Base-by-base conservation (phyloP, 176 grass and related monocot genomes). In the Ensete ventricosum region DNA sequence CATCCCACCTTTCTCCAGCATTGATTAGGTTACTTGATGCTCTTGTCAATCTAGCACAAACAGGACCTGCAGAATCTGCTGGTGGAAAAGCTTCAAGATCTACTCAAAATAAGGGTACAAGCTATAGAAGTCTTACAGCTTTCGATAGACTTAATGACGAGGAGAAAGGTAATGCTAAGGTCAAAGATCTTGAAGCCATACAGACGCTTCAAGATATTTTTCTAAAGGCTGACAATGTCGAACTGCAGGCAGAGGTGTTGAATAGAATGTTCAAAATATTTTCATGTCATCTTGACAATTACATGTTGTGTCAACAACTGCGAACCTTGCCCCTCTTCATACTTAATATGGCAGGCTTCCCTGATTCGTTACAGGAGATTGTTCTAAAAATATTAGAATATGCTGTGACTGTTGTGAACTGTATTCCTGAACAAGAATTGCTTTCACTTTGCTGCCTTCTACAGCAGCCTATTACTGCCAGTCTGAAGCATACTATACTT, bases 181-280 rank as follows among this genome's bases (percentile, higher is more conserved):
- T 99, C 69, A 99, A 95, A 82, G 96, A 99, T 95, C 88, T 99
- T 59, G 96, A 99, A 77, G 96, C 96, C 17, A 95, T 99, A 71
- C 96, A 99, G 83, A 95, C 89, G 96, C 86, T 99, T 63, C 96
- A 99, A 67, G 96, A 99, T 84, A 95, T 99, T 80, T 99, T 99
- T 88, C 87, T 99, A 14, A 99, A 99, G 77, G 96, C 96, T 55
- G 91, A 99, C 67, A 99, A 99, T 82, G 80, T 91, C 55, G 91
- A 99, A 85, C 89, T 95, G 52, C 91, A 99, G 82, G 91, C 88
- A 48, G 96, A 99, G 86, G 96, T 99, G 81, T 84, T 99, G 51
- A 95, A 99, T 82, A 91, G 96, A 92, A 91, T 99, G 91, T 99
- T 99, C 73, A 99, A 95, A 81, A 94, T 99, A 80, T 99, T 99